phyloP scores from a whole-genome alignment of 352 stramenopile species.

The Halophytophthora batemanensis region DNA sequence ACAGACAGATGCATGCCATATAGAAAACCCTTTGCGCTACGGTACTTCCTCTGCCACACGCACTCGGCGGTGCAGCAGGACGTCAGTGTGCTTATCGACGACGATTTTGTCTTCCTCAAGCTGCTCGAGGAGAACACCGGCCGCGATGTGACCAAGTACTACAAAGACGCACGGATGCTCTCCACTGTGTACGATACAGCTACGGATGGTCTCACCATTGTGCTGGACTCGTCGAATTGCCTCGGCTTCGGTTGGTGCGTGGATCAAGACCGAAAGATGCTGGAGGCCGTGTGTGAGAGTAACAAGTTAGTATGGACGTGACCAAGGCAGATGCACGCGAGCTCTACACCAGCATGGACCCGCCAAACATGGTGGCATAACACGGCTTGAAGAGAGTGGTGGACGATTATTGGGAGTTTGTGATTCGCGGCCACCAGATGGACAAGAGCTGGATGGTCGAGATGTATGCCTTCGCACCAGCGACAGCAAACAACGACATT shows the following conservation, averaged over 20 bases:
- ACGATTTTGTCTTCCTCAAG: slow-evolving; percentile 43
- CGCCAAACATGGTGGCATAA: slow-evolving; percentile 60
- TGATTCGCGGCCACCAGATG: slow-evolving; percentile 36
- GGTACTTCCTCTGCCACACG: slow-evolving; percentile 45
- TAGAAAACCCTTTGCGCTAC: slow-evolving; percentile 53
- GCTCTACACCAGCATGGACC: slow-evolving; percentile 43
- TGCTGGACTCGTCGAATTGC: slow-evolving; percentile 47
- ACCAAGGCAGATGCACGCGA: slow-evolving; percentile 30
- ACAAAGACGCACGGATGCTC: slow-evolving; percentile 28
- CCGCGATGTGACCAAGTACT: slow-evolving; percentile 37
- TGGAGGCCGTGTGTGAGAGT: slow-evolving; percentile 32
- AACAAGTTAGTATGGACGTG: slow-evolving; percentile 33
- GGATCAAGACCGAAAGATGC: slow-evolving; percentile 17
- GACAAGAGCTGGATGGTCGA: slow-evolving; percentile 48
- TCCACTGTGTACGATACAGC: slow-evolving; percentile 38
- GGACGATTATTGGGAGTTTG: slow-evolving; percentile 53
- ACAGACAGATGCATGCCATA: slow-evolving; percentile 47
- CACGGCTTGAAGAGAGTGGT: slow-evolving; percentile 41
- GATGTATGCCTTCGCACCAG: slow-evolving; percentile 52
- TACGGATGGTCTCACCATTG: slow-evolving; percentile 35
- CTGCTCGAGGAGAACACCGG: slow-evolving; percentile 43
- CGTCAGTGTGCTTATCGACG: slow-evolving; percentile 36
- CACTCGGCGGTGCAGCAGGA: slow-evolving; percentile 37
- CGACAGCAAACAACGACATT: slow-evolving; percentile 49
- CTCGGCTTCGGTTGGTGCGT: slow-evolving; percentile 39